A percentile compares a stretch with the other conserved stretches of the same genome.
These are phyloP conservation scores for Oryza coarctata DNA, from an alignment of 176 grass and related monocot genomes.

Conservation along the genomic window DNA sequence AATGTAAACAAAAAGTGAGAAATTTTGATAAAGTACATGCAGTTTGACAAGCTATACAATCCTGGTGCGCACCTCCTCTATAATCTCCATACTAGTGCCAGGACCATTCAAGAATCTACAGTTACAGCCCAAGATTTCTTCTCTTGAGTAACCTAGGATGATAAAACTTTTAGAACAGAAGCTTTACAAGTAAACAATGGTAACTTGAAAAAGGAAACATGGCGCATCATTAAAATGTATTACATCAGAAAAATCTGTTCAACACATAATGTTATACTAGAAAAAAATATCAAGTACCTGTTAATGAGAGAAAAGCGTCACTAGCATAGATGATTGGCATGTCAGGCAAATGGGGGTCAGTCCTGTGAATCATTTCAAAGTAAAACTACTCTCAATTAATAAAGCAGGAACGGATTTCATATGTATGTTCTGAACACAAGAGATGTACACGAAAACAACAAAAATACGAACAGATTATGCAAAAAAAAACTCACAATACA, in stretches of 20 bases:
- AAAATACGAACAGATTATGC: constrained; percentile 32
- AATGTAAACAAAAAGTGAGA: constrained; percentile 1
- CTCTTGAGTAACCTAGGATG: constrained; percentile 75
- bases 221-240: not conserved
- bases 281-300: constrained; percentile 53
- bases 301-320: constrained; percentile 71
- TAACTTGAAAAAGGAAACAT: not conserved
- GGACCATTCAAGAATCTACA: constrained; percentile 78
- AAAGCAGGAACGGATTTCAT: constrained; percentile 6
- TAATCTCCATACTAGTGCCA: constrained; percentile 57
- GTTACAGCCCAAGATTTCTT: constrained; percentile 80
- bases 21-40: constrained; percentile 7
- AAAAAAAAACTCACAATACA: constrained; percentile 94
- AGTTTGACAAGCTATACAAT: constrained; percentile 22
- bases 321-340: constrained; percentile 94
- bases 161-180: constrained; percentile 20
- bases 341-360: constrained; percentile 67
- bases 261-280: constrained; percentile 21
- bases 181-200: not conserved
- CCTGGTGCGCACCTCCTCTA: constrained; percentile 64
- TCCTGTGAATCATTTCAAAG: constrained; percentile 62
- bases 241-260: not conserved
- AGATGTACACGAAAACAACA: constrained; percentile 5
- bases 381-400: constrained; percentile 26
- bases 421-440: not conserved